Base-by-base conservation (phyloP, 768 basidiomycete species). In the Postia placenta region DNA sequence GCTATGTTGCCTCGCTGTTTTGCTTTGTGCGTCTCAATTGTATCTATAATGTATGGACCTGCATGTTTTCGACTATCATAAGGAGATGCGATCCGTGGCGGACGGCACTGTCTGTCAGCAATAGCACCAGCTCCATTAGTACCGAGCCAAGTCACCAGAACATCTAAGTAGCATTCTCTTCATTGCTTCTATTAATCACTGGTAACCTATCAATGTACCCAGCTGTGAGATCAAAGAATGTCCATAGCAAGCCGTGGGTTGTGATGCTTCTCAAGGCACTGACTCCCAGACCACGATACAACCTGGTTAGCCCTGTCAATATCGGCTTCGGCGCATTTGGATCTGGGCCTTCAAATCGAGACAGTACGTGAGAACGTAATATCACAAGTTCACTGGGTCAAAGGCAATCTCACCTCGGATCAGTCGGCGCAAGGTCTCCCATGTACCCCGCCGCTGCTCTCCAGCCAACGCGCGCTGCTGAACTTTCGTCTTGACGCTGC, bases 261-360 rank as follows among this genome's bases (percentile, higher is more conserved):
- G 92, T 89, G 60, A 95, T 85, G 58, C 88, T 93, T 45, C 96
- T 81, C 45, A 90, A 65, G 35, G 94, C 94, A 53, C 92, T 95
- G 55, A 99, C 89, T 48, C 94, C 92, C 44, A 97, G 79, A 47
- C 95, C 96, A 52, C 87, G 85, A 65, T 99, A 99, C 55, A 98
- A 81, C 30, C 92, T 75, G 27, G 83, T 74, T 40, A 96, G 68
- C 22, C 96, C 96, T 38, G 74, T 75, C 5, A 88, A 64, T 9
- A 93, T 68, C 5, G 87, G 78, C 65, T 85, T 87, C 19, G 92
- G 92, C 50, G 81, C 73, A 48, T 73, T 72, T 7, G 87, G 83
- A 64, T 95, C 88, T 17, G 91, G 80, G 37, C 92, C 88, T 17
- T 36, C 44, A 26, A n/a, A n/a, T n/a, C n/a, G n/a, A n/a, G n/a